Conservation (phyloP, 441 rosid genomes). For the Gossypium trilobum region DNA sequence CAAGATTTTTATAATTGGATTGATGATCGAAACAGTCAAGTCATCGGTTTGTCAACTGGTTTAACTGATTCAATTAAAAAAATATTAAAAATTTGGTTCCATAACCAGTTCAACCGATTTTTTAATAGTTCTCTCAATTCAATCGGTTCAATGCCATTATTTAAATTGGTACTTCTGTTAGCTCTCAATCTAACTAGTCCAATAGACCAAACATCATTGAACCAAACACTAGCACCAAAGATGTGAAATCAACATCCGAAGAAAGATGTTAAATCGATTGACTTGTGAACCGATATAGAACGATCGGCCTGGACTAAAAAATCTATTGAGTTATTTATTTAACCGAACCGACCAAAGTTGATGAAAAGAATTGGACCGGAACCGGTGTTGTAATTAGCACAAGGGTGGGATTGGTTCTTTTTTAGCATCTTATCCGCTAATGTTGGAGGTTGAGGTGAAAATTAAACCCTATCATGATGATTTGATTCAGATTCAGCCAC, state of each 20-base stretch:
- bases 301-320: not conserved
- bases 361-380: not conserved
- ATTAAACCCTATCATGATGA: not conserved
- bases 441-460: not conserved
- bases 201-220: not conserved
- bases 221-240: not conserved
- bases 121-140: not conserved
- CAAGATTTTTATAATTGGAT: too few species aligned
- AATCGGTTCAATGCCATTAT: not conserved
- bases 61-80: not conserved
- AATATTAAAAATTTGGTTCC: too few species aligned
- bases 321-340: too few species aligned
- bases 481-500: not conserved
- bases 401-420: not conserved
- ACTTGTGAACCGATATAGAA: not conserved
- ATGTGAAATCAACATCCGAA: not conserved
- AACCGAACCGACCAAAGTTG: not conserved
- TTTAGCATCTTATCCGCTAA: conserved; percentile 4
- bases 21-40: not conserved
- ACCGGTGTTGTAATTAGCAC: not conserved
- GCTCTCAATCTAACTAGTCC: not conserved
- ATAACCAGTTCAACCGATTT: not conserved
- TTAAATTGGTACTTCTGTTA: not conserved
- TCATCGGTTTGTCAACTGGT: too few species aligned
- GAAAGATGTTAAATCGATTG: not conserved